Base-by-base conservation (phyloP, 2,329 filamentous ascomycete genomes). In the Dactylellina sp. region DNA sequence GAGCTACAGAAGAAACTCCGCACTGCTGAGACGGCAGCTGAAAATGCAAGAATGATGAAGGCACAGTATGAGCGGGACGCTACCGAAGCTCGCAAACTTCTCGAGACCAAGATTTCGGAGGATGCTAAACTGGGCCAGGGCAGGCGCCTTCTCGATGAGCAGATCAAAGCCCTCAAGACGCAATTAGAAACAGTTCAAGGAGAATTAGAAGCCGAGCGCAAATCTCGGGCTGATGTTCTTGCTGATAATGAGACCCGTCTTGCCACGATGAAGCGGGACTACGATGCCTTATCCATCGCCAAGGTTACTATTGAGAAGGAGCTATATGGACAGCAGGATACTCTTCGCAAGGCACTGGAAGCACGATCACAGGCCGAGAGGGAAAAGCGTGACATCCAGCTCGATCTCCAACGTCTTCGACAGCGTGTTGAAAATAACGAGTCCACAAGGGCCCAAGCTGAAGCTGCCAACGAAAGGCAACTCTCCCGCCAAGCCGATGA, bases 301-400 rank as follows among this genome's bases (percentile, higher is more conserved):
- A 99, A 99, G 81, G 97, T 97, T 78, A 96, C 89, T 50, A 97
- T 99, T 76, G 94, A 99, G 81, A 98, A 97, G 81, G 94, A 98
- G 81, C 89, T 99, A 80, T 98, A 98, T 80, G 90, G 91, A 3
- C 94, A 98, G 79, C 93, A 97, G 81, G 94, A 99, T 79, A 91
- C 91, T 9, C 86, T 97, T 49, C 89, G 95, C 39, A 88, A 94
- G 62, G 91, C 93, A 9, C 92, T 90, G 77, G 93, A 97, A 80
- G 90, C 91, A 50, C 88, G 92, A 32, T 85, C 89, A 3, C 87
- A 88, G 3, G 92, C 92, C 0, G 94, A 99, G 80, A 88, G 90
- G 76, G 92, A 96, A 79, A 91, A 93, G 1, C 95, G 96, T 79
- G 92, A 97, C 62, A 90, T 95, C 46, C 92, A 96, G 68, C 86